These are phyloP conservation scores for Scheffersomyces lignosus DNA, from an alignment of 805 yeast species.

Conservation along the genomic window DNA sequence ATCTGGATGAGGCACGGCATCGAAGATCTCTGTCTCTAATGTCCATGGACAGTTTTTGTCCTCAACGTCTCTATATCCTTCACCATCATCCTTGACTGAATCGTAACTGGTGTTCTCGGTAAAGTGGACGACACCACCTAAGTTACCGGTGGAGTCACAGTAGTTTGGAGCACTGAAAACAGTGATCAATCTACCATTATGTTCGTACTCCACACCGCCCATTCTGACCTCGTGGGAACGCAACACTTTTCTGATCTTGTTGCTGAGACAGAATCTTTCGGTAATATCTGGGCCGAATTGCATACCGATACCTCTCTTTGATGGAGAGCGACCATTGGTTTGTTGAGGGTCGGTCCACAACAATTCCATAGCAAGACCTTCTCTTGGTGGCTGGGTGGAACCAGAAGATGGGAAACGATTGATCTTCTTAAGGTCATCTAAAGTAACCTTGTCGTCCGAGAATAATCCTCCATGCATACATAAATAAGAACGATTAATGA, in stretches of 20 bases:
- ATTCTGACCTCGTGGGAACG: slow-evolving; percentile 95
- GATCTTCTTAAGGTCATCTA: slow-evolving; percentile 72
- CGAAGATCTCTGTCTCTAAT: slow-evolving; percentile 60
- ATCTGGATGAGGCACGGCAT: slow-evolving; percentile 87
- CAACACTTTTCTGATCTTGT: slow-evolving; percentile 74
- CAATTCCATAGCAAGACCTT: slow-evolving; percentile 93
- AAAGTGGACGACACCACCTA: slow-evolving; percentile 86
- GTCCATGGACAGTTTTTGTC: slow-evolving; percentile 45
- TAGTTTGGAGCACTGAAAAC: slow-evolving; percentile 99
- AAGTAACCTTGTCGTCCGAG: slow-evolving; percentile 67
- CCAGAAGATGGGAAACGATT: slow-evolving; percentile 59
- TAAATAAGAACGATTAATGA: slow-evolving; percentile 74
- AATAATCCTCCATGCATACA: slow-evolving; percentile 97
- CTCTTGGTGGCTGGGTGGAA: slow-evolving; percentile 78
- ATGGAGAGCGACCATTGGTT: slow-evolving; percentile 74
- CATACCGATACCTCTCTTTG: slow-evolving; percentile 92
- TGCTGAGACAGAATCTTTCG: slow-evolving; percentile 66
- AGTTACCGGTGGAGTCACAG: slow-evolving; percentile 88
- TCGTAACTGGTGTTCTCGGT: slow-evolving; percentile 45
- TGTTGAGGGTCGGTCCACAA: slow-evolving; percentile 97
- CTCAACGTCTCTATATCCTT: slow-evolving; percentile 36
- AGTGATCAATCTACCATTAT: slow-evolving; percentile 80
- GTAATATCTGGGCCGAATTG: slow-evolving; percentile 98
- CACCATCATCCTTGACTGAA: slow-evolving; percentile 45
- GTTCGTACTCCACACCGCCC: slow-evolving; percentile 88